Evolutionary conservation across 192 early-diverging fungal species (phyloP).

Genomic region (Linnemannia hyalina): DNA sequence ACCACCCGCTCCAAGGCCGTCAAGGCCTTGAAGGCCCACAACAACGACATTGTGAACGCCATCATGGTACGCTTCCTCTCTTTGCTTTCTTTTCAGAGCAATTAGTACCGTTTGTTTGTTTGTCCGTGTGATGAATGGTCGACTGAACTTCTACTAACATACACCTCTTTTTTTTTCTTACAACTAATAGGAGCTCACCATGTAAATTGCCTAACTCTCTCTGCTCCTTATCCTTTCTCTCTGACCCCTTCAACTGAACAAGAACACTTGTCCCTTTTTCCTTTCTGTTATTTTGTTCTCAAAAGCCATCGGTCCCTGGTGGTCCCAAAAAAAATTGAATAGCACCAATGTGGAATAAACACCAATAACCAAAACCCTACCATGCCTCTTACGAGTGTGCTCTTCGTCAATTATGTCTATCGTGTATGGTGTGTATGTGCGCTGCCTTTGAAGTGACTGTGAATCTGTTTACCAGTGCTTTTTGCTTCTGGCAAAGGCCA

Average conservation of each 20-base stretch:
- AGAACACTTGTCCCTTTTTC: not conserved
- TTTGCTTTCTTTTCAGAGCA: not conserved
- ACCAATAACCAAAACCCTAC: not conserved
- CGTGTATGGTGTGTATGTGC: not conserved
- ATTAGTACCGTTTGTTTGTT: not conserved
- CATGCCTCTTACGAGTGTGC: not conserved
- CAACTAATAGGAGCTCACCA: slow-evolving; percentile 42
- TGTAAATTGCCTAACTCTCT: slow-evolving; percentile 30
- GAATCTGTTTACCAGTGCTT: not conserved
- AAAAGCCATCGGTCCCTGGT: not conserved
- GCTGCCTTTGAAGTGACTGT: not conserved
- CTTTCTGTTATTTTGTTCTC: not conserved
- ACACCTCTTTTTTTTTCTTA: not conserved
- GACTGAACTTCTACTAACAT: not conserved
- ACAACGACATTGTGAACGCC: slow-evolving; percentile 95
- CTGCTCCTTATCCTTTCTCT: not conserved
- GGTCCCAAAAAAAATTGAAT: not conserved
- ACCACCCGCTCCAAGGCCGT: slow-evolving; percentile 90
- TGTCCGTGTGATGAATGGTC: not conserved
- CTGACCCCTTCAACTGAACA: not conserved
- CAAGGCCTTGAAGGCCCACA: slow-evolving; percentile 89
- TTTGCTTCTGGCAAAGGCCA: not conserved
- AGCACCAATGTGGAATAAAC: not conserved
- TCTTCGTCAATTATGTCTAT: not conserved
- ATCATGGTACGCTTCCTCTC: slow-evolving; percentile 82